Percentiles rank a stretch among this genome's conserved stretches.
Conservation (phyloP, 2,329 filamentous ascomycete species). For the Atkinsonella hypoxylon region DNA sequence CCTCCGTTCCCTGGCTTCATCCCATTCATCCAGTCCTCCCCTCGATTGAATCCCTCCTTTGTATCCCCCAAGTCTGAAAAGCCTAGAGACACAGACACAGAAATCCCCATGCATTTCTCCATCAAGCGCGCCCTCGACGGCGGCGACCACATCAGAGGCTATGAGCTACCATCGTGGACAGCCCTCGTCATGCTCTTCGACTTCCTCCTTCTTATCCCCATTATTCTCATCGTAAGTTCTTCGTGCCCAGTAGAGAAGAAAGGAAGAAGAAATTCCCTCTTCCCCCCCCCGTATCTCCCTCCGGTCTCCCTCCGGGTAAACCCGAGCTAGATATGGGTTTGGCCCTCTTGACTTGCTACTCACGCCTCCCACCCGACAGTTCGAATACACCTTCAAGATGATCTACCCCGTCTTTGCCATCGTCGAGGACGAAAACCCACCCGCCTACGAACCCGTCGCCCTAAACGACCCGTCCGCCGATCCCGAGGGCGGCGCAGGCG, state of each 20-base stretch:
- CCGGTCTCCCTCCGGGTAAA: no score
- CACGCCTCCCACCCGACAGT: slow-evolving; percentile 17
- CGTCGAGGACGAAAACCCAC: slow-evolving; percentile 44
- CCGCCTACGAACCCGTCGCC: slow-evolving; percentile 40
- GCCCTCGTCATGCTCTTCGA: slow-evolving; percentile 26
- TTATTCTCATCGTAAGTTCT: slow-evolving; percentile 29
- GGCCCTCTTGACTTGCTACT: background rate
- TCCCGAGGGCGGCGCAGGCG: slow-evolving; percentile 16
- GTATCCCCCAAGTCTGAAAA: no score
- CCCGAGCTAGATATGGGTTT: background rate
- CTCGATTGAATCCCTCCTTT: background rate
- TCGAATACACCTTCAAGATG: slow-evolving; percentile 36
- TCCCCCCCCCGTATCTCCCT: no score
- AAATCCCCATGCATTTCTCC: slow-evolving; percentile 8
- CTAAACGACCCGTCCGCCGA: slow-evolving; percentile 26
- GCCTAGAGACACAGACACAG: background rate
- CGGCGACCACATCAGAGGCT: slow-evolving; percentile 11
- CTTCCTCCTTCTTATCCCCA: slow-evolving; percentile 32
- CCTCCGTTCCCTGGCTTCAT: background rate
- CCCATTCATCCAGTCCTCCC: background rate
- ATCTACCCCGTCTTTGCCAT: slow-evolving; percentile 45
- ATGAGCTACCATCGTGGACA: slow-evolving; percentile 28
- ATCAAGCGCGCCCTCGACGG: slow-evolving; percentile 23
- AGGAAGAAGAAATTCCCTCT: no score
- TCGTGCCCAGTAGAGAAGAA: background rate